Evolutionary conservation across 2,329 filamentous ascomycete genomes (phyloP).

Genomic region (Microcyclospora pomicola): DNA sequence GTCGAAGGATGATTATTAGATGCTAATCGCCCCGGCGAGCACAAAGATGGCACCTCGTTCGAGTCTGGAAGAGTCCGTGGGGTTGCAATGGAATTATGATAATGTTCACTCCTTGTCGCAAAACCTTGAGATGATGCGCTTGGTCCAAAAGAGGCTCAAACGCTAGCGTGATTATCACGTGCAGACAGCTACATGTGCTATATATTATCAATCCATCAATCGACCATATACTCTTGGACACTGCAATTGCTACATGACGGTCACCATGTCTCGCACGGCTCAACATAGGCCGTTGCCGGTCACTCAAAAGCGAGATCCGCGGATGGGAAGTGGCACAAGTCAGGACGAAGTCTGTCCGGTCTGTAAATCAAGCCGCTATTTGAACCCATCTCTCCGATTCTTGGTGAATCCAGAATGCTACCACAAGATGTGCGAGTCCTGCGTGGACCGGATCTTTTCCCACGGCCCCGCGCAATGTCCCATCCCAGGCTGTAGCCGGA

Average conservation of each 20-base stretch:
- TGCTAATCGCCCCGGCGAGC: too few relatives aligned
- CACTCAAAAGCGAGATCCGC: constrained; percentile 8
- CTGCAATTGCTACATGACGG: too few relatives aligned
- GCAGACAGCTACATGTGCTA: neutral
- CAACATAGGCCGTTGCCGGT: constrained; percentile 15
- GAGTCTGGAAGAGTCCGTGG: too few relatives aligned
- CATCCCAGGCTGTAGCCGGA: constrained; percentile 75
- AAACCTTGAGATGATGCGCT: neutral
- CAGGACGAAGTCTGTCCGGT: constrained; percentile 68
- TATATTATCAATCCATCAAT: too few relatives aligned
- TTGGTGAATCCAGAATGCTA: constrained; percentile 98
- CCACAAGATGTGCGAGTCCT: constrained; percentile 96
- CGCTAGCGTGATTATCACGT: neutral
- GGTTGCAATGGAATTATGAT: too few relatives aligned
- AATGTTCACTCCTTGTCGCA: neutral
- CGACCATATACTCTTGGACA: too few relatives aligned
- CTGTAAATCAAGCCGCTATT: constrained; percentile 92
- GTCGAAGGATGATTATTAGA: too few relatives aligned
- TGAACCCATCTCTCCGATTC: constrained; percentile 87
- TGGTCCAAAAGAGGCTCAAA: neutral
- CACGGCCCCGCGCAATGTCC: constrained; percentile 86
- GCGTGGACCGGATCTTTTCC: constrained; percentile 87
- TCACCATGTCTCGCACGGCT: constrained; percentile 21
- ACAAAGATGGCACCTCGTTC: too few relatives aligned
- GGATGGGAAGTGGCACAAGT: constrained; percentile 9